Percentiles rank a stretch among this genome's conserved stretches.
These are phyloP conservation scores for Ajuga chamaepitys DNA, from an alignment of 257 asterid genomes.

Conservation along the genomic window DNA sequence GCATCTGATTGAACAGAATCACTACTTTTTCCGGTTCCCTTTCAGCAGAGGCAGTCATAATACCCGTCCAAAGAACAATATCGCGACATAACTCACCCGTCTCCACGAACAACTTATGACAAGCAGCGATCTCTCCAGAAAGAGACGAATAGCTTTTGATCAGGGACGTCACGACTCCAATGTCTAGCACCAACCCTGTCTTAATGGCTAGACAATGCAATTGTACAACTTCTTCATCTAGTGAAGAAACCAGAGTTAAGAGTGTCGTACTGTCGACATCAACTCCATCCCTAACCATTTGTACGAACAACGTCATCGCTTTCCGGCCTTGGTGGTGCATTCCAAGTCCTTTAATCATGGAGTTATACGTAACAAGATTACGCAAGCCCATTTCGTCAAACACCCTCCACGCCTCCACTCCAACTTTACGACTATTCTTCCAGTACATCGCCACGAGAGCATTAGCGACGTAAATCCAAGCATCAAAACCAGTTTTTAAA, in stretches of 20 bases:
- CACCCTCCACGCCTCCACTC: slow-evolving; percentile 54
- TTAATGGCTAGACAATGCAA: slow-evolving; percentile 56
- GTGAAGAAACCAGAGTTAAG: slow-evolving; percentile 46
- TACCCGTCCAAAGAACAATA: slow-evolving; percentile 71
- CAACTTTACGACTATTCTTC: slow-evolving; percentile 20
- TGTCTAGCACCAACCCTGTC: slow-evolving; percentile 39
- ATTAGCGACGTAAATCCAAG: slow-evolving; percentile 77
- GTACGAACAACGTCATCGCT: slow-evolving; percentile 36
- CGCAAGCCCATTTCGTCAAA: slow-evolving; percentile 38
- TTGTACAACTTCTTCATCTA: slow-evolving; percentile 32
- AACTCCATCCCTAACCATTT: slow-evolving; percentile 46
- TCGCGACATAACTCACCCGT: slow-evolving; percentile 35
- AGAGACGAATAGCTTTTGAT: slow-evolving; percentile 59
- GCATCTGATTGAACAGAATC: slow-evolving; percentile 49
- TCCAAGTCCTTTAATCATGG: slow-evolving; percentile 62
- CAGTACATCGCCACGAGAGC: slow-evolving; percentile 73
- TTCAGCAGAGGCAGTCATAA: slow-evolving; percentile 51
- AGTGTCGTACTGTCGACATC: slow-evolving; percentile 58
- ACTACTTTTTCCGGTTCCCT: slow-evolving; percentile 49
- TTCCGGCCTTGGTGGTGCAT: slow-evolving; percentile 28
- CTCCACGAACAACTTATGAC: slow-evolving; percentile 50
- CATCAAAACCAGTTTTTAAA: slow-evolving; percentile 44
- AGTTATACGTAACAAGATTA: slow-evolving; percentile 68
- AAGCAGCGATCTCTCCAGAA: slow-evolving; percentile 39
- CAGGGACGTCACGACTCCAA: slow-evolving; percentile 60